A percentile compares a stretch with the other conserved stretches of the same genome.
phyloP scores from a whole-genome alignment of 495 filamentous ascomycete species.

The Xylaria grammica region DNA sequence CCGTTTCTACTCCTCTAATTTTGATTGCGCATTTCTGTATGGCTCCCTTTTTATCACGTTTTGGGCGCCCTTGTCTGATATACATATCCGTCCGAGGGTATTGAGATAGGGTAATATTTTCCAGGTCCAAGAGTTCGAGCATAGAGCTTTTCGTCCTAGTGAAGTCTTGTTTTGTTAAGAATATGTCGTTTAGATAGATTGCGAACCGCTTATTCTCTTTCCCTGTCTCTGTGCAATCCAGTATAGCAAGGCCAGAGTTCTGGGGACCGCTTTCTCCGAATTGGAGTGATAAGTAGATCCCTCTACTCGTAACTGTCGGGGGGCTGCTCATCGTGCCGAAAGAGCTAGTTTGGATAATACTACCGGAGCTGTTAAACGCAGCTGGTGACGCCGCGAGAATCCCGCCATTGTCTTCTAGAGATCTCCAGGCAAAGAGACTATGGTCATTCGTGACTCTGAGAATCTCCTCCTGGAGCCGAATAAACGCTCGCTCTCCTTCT shows the following conservation, averaged over 20 bases:
- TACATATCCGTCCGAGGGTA: no score
- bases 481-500: conserved; percentile 25
- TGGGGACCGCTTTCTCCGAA: not conserved
- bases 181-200: not conserved
- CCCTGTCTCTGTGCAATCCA: not conserved
- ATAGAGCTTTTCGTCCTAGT: not conserved
- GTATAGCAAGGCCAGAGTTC: not conserved
- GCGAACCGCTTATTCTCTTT: not conserved
- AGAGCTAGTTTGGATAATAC: not conserved
- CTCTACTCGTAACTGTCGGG: not conserved
- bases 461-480: not conserved
- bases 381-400: not conserved
- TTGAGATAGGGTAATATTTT: no score
- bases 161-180: not conserved
- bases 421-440: not conserved
- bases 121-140: no score
- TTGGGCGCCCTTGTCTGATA: no score
- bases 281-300: not conserved
- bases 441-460: not conserved
- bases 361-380: not conserved
- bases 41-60: no score
- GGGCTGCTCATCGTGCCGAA: not conserved
- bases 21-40: no score
- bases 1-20: no score
- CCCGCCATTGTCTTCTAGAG: not conserved